Percentiles rank a stretch among this genome's conserved stretches.
These are phyloP conservation scores for Tubosaeta brunneosetosa DNA, from an alignment of 768 basidiomycete species.

Conservation along the genomic window DNA sequence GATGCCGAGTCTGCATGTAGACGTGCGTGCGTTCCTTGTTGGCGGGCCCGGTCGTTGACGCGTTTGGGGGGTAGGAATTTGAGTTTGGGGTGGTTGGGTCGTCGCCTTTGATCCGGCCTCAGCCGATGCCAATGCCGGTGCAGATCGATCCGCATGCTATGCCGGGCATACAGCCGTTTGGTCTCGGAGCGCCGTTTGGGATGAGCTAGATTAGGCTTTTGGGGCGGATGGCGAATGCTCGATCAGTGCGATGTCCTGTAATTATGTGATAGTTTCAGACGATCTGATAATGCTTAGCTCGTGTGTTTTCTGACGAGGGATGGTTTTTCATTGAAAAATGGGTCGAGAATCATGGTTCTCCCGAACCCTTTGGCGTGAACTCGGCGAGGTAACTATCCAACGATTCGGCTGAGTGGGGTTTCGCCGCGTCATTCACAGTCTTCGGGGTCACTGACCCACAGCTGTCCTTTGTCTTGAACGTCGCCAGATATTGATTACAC, in stretches of 20 bases:
- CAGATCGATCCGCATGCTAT: conserved; percentile 16
- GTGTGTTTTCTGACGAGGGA: too few species aligned
- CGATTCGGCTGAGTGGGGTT: too few species aligned
- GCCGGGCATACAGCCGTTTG: conserved; percentile 17
- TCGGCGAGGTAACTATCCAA: too few species aligned
- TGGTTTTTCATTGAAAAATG: too few species aligned
- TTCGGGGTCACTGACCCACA: too few species aligned
- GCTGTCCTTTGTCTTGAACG: too few species aligned
- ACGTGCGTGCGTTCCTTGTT: conserved; percentile 41
- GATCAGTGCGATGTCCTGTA: background rate
- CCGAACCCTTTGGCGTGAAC: too few species aligned
- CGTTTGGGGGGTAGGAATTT: conserved; percentile 26
- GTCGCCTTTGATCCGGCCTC: conserved; percentile 31
- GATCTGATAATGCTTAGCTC: background rate
- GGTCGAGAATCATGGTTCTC: too few species aligned
- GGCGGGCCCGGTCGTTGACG: background rate
- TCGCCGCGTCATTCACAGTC: too few species aligned
- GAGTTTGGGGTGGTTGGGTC: conserved; percentile 26
- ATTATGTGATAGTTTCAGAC: background rate
- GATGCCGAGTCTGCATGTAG: conserved; percentile 80
- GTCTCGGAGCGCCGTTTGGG: conserved; percentile 29
- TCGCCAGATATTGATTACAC: too few species aligned
- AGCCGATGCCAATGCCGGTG: conserved; percentile 9
- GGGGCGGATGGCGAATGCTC: background rate
- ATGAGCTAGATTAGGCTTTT: conserved; percentile 13